Conservation (phyloP, 2,329 filamentous ascomycete species). For the Herpotrichia juniperi region DNA sequence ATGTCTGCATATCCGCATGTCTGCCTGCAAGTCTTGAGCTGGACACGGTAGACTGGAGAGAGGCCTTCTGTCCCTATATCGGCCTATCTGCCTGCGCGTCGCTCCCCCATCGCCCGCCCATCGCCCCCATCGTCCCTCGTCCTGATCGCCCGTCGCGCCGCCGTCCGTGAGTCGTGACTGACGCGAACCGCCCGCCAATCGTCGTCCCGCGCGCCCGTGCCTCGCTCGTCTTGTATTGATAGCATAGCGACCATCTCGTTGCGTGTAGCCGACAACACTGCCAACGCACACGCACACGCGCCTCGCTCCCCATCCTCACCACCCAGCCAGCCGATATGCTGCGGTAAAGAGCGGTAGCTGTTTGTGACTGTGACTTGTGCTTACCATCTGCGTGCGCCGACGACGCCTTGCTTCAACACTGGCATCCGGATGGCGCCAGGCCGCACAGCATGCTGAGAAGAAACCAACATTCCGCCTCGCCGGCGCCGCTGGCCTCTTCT, state of each 20-base stretch:
- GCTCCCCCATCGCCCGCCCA: slow-evolving; percentile 1
- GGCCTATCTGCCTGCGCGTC: background rate
- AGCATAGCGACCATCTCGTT: slow-evolving; percentile 1
- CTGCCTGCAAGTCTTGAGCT: too few species aligned
- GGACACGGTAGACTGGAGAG: too few species aligned
- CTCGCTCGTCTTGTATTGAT: slow-evolving; percentile 13
- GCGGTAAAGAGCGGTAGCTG: slow-evolving; percentile 8
- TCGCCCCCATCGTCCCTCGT: background rate
- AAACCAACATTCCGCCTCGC: slow-evolving; percentile 54
- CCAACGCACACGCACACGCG: slow-evolving; percentile 23
- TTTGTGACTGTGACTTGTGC: slow-evolving; percentile 6
- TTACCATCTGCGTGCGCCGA: slow-evolving; percentile 1
- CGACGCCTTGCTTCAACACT: slow-evolving; percentile 6
- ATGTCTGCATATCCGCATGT: background rate
- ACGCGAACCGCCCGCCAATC: slow-evolving; percentile 18
- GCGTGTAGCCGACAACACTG: slow-evolving; percentile 17
- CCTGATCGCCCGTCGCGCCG: background rate
- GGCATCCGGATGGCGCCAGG: slow-evolving; percentile 23
- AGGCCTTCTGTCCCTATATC: slow-evolving; percentile 2
- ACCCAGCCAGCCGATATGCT: slow-evolving; percentile 10
- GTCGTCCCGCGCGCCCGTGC: slow-evolving; percentile 5
- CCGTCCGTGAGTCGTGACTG: background rate
- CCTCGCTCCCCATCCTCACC: background rate
- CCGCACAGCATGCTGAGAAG: slow-evolving; percentile 39
- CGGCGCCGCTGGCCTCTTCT: slow-evolving; percentile 63